Evolutionary conservation across 2,329 filamentous ascomycete species (phyloP), one percentile per base, ranked within the genome.

Genomic region (Dendryphion nanum): DNA sequence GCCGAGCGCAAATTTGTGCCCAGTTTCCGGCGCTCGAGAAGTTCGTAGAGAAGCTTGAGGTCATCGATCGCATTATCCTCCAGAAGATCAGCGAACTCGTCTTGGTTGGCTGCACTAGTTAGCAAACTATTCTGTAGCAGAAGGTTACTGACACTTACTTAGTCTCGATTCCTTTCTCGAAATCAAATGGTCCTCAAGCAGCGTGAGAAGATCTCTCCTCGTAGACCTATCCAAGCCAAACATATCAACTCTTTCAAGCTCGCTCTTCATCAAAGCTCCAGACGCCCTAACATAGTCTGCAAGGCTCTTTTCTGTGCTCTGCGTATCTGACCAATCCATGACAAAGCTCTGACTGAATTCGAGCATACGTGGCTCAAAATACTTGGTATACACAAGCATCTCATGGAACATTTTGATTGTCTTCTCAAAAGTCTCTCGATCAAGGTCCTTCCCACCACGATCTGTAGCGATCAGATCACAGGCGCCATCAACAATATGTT

Each of bases 221-320:
- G 93, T 97, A 16, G 83, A 86, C 45, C 81, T 83, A 59, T 95
- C 89, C 30, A 98, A 76, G 42, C 86, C 85, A 67, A 86, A 94
- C 14, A 79, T 71, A 44, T 93, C 86, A 59, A 89, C 95, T 24
- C 90, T 78, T 42, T 77, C 68, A 49, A 85, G 78, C 66, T 98
- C 93, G 35, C 72, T 73, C 36, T 78, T 74, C 16, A 97, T 80
- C 19, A 96, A 72, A 30, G 69, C 70, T 44, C 85, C 77, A 37
- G 85, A 85, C 18, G 79, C 78, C 15, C 75, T 71, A 31, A 95
- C 86, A 62, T 96, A 97, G 10, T 79, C 77, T 38, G 86, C 83
- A 29, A 97, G 73, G 13, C 77, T 77, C 36, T 70, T 72, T 16
- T 77, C 75, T 4, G 72, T 66, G 40, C 81, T 83, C 55, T 82